These are phyloP conservation scores for Metarhizium brunneum DNA, from an alignment of 2,329 filamentous ascomycete species.

Conservation along the genomic window DNA sequence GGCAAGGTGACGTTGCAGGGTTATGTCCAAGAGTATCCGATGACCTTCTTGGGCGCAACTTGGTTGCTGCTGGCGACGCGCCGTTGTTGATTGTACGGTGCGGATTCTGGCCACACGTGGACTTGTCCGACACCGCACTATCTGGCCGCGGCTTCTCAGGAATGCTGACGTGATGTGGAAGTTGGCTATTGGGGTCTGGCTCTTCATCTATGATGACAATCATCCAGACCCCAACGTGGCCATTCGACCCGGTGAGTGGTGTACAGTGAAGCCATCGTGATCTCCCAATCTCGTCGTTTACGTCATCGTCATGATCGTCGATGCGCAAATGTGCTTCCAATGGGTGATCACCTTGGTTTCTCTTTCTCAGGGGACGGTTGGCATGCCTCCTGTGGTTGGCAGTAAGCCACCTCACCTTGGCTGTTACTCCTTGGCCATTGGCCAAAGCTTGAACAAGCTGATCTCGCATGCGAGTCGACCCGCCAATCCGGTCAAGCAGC, in stretches of 20 bases:
- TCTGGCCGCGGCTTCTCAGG: not conserved
- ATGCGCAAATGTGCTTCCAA: slow-evolving; percentile 41
- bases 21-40: slow-evolving; percentile 11
- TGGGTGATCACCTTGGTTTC: slow-evolving; percentile 21
- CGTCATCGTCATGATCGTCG: slow-evolving; percentile 3
- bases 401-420: slow-evolving; percentile 42
- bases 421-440: slow-evolving; percentile 62
- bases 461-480: slow-evolving; percentile 35
- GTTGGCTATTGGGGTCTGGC: not conserved
- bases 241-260: slow-evolving; percentile 56
- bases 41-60: slow-evolving; percentile 7
- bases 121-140: not conserved
- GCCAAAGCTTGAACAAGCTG: slow-evolving; percentile 49
- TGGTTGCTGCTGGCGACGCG: not conserved
- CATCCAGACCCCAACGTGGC: slow-evolving; percentile 69
- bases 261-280: slow-evolving; percentile 70
- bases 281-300: slow-evolving; percentile 37
- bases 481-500: slow-evolving; percentile 45
- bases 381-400: slow-evolving; percentile 1
- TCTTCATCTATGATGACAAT: slow-evolving; percentile 63
- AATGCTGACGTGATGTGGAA: not conserved
- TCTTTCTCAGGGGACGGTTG: slow-evolving; percentile 3
- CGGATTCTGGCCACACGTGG: not conserved
- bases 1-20: not conserved
- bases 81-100: not conserved